Percentiles rank a stretch among this genome's conserved stretches.
Conservation (phyloP, 306 rosid genomes). For the Quercus wislizeni region DNA sequence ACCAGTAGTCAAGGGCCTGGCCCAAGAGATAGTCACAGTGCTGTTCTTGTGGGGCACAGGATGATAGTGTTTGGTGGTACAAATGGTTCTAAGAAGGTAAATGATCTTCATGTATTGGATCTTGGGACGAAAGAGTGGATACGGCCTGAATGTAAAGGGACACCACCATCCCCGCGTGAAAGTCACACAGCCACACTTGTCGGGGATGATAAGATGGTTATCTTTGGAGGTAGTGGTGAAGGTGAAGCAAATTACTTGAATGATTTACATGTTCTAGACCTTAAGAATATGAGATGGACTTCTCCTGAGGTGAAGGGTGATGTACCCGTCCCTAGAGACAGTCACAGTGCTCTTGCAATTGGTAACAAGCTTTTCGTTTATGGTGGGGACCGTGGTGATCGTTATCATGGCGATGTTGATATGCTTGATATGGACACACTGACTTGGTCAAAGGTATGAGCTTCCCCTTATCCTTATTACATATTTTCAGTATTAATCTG, state of each 20-base stretch:
- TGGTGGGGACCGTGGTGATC: constrained; percentile 94
- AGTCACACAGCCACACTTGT: constrained; percentile 86
- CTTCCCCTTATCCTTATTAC: not conserved
- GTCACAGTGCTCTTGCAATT: constrained; percentile 67
- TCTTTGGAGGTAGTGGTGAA: constrained; percentile 98
- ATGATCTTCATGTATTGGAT: constrained; percentile 70
- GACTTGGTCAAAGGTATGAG: constrained; percentile 83
- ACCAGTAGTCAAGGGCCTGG: constrained; percentile 84
- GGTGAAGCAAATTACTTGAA: constrained; percentile 82
- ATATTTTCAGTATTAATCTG: not conserved
- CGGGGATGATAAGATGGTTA: constrained; percentile 58
- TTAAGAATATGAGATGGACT: constrained; percentile 75
- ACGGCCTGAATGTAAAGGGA: constrained; percentile 66
- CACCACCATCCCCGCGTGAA: constrained; percentile 84
- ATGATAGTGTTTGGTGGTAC: constrained; percentile 98
- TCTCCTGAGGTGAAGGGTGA: constrained; percentile 66
- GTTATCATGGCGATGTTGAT: constrained; percentile 71
- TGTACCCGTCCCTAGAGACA: constrained; percentile 86
- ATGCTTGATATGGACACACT: constrained; percentile 76
- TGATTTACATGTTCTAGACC: constrained; percentile 78
- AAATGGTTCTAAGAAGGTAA: constrained; percentile 84
- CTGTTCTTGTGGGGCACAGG: constrained; percentile 52
- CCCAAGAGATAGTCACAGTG: constrained; percentile 92
- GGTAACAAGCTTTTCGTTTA: constrained; percentile 82
- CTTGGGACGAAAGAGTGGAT: constrained; percentile 71